Base-by-base conservation (phyloP, 441 rosid genomes). In the Populus hybrid region DNA sequence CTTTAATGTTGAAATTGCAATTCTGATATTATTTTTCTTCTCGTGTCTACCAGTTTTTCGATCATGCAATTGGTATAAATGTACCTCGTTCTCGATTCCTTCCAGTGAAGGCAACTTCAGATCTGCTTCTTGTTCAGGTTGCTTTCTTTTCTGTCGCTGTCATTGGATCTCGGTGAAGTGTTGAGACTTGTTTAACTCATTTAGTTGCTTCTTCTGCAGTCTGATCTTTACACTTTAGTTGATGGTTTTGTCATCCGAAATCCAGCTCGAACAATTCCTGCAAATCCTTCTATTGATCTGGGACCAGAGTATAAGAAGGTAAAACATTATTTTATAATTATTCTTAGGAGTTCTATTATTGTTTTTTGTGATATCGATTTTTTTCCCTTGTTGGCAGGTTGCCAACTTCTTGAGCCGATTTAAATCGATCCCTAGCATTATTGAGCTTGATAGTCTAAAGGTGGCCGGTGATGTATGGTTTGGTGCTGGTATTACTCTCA, bases 261-360 rank as follows among this genome's bases (percentile, higher is more conserved):
- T 79, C 76, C 77, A 68, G 97, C 92, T 61, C 90, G 98, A 87
- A 80, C 82, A 33, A 92, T 84, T 85, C 95, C 94, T 50, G 84
- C 84, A 23, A 94, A 94, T 91, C 98, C 99, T 67, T 76, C 93
- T 28, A 82, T 94, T 72, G 97, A 95, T 75, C 77, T 95, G 84
- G 99, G 99, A 65, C 97, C 98, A 2, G 98, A 94, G 80, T 95
- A 91, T 81, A 91, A 92, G 90, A 91, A 94, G 97, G 99, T 94
- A 73, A 76, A 16, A 24, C 64, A 67, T 36, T 83, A 14, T 45
- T 67, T 67, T 18, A 18, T 35, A 68, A 18, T 67, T 53, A 53
- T 53, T 53, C 61, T 0, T 18, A 53, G 61, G 61, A 53, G n/a
- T 53, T 53, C 6, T 53, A 53, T 53, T 53, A 4, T 53, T 16